phyloP scores from a whole-genome alignment of 257 asterid genomes.

The Phtheirospermum japonicum region DNA sequence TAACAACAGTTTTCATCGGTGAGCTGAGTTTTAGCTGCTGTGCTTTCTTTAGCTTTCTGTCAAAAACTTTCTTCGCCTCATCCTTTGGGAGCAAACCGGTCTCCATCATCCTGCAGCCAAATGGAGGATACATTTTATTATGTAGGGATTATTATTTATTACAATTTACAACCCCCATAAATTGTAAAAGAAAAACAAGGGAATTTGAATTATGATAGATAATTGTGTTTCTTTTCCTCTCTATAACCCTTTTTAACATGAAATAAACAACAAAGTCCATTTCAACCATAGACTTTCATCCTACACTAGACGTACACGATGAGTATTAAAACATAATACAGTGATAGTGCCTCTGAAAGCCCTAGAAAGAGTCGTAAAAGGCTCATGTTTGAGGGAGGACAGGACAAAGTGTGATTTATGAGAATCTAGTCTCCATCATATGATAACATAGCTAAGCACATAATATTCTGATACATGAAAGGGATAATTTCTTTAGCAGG shows the following conservation, averaged over 20 bases:
- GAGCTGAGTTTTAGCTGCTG: conserved; percentile 60
- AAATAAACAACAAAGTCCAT: no score
- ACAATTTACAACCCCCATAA: no score
- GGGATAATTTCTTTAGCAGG: no score
- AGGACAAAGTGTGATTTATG: neutral
- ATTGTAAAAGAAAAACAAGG: no score
- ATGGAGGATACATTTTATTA: neutral
- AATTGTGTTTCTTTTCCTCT: no score
- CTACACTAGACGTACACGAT: neutral
- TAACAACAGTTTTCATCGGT: conserved; percentile 56
- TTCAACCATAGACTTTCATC: neutral
- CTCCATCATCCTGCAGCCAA: conserved; percentile 83
- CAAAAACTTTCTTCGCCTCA: conserved; percentile 64
- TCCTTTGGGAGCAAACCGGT: conserved; percentile 81
- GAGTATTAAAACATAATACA: no score
- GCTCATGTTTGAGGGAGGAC: neutral
- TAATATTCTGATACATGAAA: no score
- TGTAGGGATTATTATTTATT: no score
- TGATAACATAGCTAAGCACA: neutral
- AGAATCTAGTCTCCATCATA: neutral
- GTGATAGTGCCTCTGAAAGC: neutral
- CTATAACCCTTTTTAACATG: no score
- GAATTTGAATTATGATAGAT: no score
- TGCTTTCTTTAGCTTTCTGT: conserved; percentile 55
- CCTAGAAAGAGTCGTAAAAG: neutral